Evolutionary conservation across 495 filamentous ascomycete species (phyloP).

Genomic region (Podospora sp.): DNA sequence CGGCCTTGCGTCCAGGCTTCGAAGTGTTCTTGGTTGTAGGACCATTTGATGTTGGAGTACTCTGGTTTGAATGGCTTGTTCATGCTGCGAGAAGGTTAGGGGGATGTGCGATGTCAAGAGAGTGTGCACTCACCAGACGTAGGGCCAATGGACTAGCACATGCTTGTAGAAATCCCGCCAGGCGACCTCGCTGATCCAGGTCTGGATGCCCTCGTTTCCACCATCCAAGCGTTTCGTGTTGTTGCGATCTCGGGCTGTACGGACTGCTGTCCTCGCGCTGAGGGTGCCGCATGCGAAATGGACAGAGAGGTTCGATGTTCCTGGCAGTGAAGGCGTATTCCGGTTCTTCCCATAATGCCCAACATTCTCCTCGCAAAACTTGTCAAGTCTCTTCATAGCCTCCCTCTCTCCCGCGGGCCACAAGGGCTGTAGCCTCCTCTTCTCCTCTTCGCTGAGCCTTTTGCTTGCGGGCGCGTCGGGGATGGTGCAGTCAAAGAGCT

Average conservation of each 20-base stretch:
- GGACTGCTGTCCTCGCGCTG: conserved; percentile 74
- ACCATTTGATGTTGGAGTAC: conserved; percentile 82
- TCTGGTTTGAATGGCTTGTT: conserved; percentile 91
- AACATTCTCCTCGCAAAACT: conserved; percentile 71
- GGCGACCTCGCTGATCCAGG: conserved; percentile 86
- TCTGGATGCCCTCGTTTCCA: conserved; percentile 65
- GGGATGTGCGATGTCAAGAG: background rate
- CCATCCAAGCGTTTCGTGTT: conserved; percentile 68
- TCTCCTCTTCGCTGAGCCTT: conserved; percentile 60
- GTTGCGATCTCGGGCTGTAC: conserved; percentile 67
- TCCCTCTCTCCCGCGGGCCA: conserved; percentile 85
- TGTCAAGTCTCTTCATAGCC: conserved; percentile 64
- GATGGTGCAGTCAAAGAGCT: conserved; percentile 65
- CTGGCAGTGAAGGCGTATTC: conserved; percentile 60
- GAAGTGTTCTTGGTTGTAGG: conserved; percentile 70
- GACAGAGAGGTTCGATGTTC: conserved; percentile 74
- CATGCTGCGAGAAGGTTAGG: conserved; percentile 60
- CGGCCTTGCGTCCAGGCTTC: conserved; percentile 72
- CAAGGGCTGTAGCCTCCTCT: conserved; percentile 55
- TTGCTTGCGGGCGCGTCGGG: conserved; percentile 70
- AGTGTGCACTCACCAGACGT: conserved; percentile 65
- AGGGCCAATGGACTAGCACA: conserved; percentile 84
- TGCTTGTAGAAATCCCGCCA: conserved; percentile 96
- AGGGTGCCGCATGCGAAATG: conserved; percentile 79
- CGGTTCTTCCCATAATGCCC: conserved; percentile 62